Evolutionary conservation across 495 filamentous ascomycete species (phyloP).

Genomic region (Bacidia gigantensis): DNA sequence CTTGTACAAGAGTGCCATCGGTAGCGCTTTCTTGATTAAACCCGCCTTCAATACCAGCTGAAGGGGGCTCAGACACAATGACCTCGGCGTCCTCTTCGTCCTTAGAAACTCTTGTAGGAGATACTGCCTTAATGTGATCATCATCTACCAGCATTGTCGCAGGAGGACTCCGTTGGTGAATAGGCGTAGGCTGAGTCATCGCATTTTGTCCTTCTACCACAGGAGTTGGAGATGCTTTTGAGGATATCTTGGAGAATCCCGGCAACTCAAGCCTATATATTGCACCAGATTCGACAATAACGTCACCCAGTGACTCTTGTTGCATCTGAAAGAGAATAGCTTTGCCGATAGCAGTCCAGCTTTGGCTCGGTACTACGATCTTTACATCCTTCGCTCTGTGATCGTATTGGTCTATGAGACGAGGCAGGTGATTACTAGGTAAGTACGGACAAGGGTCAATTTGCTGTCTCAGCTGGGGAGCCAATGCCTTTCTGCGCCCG

Average conservation of each 20-base stretch:
- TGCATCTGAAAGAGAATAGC: conserved; percentile 39
- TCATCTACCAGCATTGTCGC: too few species aligned
- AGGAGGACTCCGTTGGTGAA: too few species aligned
- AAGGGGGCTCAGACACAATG: too few species aligned
- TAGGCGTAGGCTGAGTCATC: too few species aligned
- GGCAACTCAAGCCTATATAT: conserved; percentile 29
- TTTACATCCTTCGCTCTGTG: conserved; percentile 23
- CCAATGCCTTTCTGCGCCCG: conserved; percentile 52
- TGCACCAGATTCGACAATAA: conserved; percentile 25
- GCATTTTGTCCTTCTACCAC: too few species aligned
- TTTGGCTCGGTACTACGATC: conserved; percentile 17
- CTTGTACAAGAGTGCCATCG: too few species aligned
- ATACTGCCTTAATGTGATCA: too few species aligned
- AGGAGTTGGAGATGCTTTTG: not conserved
- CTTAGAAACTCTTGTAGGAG: too few species aligned
- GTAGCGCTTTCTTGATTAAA: too few species aligned
- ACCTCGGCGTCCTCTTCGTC: too few species aligned
- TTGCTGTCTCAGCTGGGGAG: conserved; percentile 47
- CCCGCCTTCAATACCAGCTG: too few species aligned
- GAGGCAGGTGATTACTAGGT: conserved; percentile 34
- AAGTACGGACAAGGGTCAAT: conserved; percentile 69
- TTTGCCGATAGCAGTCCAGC: conserved; percentile 42
- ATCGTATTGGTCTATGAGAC: conserved; percentile 12
- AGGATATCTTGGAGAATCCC: not conserved
- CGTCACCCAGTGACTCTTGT: conserved; percentile 29